Evolutionary conservation across 2,329 filamentous ascomycete species (phyloP).

Genomic region (Xylariaceae sp.): DNA sequence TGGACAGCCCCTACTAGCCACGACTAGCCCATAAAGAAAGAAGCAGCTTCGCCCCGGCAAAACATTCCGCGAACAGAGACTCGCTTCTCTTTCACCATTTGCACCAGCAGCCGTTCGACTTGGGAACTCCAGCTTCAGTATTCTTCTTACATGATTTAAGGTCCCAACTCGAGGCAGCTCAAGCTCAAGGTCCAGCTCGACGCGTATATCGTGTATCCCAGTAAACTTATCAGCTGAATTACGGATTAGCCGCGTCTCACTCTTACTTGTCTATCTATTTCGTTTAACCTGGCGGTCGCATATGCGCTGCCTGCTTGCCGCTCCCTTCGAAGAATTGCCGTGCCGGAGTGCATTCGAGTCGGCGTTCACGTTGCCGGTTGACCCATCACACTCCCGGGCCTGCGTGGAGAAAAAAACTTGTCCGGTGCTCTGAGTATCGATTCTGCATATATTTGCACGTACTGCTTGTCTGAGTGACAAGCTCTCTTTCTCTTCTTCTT

Average conservation of each 20-base stretch:
- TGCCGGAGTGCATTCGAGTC: conserved; percentile 1
- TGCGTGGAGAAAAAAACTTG: no score
- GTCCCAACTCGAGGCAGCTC: background rate
- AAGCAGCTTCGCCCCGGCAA: background rate
- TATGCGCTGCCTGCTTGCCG: conserved; percentile 15
- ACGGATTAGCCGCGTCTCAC: background rate
- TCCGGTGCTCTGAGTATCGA: background rate
- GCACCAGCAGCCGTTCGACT: background rate
- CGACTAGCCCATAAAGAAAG: background rate
- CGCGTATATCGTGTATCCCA: background rate
- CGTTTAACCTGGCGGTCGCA: conserved; percentile 18
- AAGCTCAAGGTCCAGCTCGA: no score
- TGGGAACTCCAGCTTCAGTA: background rate
- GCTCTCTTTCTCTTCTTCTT: background rate
- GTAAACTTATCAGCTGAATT: conserved; percentile 4
- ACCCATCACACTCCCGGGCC: no score
- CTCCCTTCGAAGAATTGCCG: conserved; percentile 2
- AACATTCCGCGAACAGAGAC: background rate
- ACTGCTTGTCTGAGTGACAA: background rate
- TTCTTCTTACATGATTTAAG: background rate
- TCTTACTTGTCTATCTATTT: background rate
- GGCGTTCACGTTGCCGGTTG: background rate
- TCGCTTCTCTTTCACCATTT: background rate
- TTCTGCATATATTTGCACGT: background rate
- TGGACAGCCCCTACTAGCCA: background rate